Conservation (phyloP, 352 stramenopile species). For the Phytophthora europaea region DNA sequence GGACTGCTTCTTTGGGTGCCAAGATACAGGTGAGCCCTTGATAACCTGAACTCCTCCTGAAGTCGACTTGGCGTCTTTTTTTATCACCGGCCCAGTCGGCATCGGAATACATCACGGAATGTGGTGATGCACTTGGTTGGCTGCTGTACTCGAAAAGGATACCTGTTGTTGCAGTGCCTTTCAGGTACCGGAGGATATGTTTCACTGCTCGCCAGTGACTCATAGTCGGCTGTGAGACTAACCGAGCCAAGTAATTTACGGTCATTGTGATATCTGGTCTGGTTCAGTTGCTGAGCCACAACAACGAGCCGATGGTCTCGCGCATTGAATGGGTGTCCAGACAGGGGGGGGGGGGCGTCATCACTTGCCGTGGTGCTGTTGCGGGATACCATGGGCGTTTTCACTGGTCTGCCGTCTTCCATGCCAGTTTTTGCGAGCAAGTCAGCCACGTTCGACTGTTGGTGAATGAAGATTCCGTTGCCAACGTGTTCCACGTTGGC, state of each 20-base stretch:
- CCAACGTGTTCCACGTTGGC: background rate
- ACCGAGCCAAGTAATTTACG: conserved; percentile 5
- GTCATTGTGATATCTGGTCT: conserved; percentile 1
- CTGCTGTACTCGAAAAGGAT: background rate
- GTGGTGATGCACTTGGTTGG: too few species aligned
- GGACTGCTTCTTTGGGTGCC: background rate
- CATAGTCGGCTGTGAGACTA: background rate
- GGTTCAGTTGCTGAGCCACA: conserved; percentile 8
- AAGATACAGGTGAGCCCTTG: background rate
- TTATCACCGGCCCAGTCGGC: conserved; percentile 10
- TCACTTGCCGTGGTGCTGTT: too few species aligned
- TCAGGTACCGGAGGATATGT: conserved; percentile 2
- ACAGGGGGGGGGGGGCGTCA: too few species aligned
- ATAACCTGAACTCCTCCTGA: background rate
- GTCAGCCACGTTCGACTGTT: background rate
- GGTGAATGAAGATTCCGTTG: conserved; percentile 4
- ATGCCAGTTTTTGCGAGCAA: conserved; percentile 3
- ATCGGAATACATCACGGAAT: background rate
- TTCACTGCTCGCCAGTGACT: conserved; percentile 5
- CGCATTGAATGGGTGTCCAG: conserved; percentile 1
- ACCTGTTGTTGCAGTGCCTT: background rate
- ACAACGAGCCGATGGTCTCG: background rate
- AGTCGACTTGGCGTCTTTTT: background rate
- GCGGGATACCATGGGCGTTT: background rate
- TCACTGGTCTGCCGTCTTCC: background rate